Evolutionary conservation across 164 flowering plant species (phyloP).

Genomic region (Kalanchoe fedtschenkoi): DNA sequence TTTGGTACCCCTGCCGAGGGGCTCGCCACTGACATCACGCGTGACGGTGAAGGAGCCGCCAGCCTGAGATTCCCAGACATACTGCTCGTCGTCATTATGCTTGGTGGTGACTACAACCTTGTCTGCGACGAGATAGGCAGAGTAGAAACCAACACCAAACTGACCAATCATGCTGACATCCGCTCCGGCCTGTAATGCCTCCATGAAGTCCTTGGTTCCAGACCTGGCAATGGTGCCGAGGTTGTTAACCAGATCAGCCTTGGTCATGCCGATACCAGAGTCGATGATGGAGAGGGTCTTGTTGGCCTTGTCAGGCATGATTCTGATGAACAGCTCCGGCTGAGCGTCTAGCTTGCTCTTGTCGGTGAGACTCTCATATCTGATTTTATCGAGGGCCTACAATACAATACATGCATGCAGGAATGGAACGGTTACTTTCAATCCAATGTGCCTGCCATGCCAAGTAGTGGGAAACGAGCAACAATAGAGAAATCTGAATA

Average conservation of each 20-base stretch:
- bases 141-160: conserved; percentile 62
- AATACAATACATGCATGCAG: not conserved
- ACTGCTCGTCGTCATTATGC: conserved; percentile 64
- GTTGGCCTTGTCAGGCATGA: conserved; percentile 56
- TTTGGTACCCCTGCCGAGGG: conserved; percentile 55
- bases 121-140: conserved; percentile 56
- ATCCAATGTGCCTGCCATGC: not conserved
- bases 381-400: conserved; percentile 61
- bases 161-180: conserved; percentile 72
- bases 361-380: conserved; percentile 56
- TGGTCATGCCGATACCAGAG: conserved; percentile 63
- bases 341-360: conserved; percentile 65
- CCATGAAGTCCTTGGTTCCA: conserved; percentile 69
- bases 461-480: no score
- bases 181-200: conserved; percentile 60
- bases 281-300: conserved; percentile 59
- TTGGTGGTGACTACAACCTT: conserved; percentile 60
- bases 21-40: conserved; percentile 47
- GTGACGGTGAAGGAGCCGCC: conserved; percentile 68
- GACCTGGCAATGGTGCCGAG: conserved; percentile 65
- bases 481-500: no score
- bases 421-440: not conserved
- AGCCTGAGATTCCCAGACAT: conserved; percentile 64
- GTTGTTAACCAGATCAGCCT: conserved; percentile 66
- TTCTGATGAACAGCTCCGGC: conserved; percentile 56